Percentiles rank a stretch among this genome's conserved stretches.
These are phyloP conservation scores for Hortiboletus flavorubellus DNA, from an alignment of 768 basidiomycete genomes.

Conservation along the genomic window DNA sequence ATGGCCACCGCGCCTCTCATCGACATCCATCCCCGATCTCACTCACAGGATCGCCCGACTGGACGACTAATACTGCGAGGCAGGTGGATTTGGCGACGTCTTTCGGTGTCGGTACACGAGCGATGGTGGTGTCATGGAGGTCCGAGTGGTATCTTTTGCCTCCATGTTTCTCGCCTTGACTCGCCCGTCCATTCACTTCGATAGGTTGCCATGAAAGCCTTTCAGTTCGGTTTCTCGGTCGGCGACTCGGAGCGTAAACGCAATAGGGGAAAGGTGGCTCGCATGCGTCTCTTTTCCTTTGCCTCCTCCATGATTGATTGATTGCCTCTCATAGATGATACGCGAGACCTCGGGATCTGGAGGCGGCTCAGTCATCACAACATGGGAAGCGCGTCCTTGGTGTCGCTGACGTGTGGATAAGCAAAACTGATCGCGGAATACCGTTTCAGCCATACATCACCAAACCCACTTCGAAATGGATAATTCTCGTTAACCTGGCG, in stretches of 20 bases:
- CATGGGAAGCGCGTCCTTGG: background rate
- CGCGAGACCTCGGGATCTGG: conserved; percentile 10
- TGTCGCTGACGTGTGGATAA: too few species aligned
- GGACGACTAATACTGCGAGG: background rate
- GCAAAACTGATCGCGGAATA: background rate
- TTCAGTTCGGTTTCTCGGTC: conserved; percentile 6
- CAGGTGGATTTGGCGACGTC: conserved; percentile 7
- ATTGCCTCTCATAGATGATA: background rate
- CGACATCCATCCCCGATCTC: background rate
- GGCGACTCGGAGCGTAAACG: background rate
- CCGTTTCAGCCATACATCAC: conserved; percentile 66
- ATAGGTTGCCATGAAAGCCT: conserved; percentile 10
- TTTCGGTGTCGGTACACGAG: conserved; percentile 1
- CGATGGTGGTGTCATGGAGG: background rate
- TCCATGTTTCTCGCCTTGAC: background rate
- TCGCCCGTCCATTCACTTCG: background rate
- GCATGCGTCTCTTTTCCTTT: background rate
- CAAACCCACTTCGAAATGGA: conserved; percentile 60
- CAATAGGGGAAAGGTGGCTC: background rate
- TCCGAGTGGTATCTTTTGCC: background rate
- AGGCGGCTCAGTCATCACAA: background rate
- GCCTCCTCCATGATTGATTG: background rate
- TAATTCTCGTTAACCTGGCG: conserved; percentile 62
- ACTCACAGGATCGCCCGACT: background rate
- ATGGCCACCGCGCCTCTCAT: background rate